Base-by-base conservation (phyloP, 495 filamentous ascomycete species). In the Penicillium arizonense region DNA sequence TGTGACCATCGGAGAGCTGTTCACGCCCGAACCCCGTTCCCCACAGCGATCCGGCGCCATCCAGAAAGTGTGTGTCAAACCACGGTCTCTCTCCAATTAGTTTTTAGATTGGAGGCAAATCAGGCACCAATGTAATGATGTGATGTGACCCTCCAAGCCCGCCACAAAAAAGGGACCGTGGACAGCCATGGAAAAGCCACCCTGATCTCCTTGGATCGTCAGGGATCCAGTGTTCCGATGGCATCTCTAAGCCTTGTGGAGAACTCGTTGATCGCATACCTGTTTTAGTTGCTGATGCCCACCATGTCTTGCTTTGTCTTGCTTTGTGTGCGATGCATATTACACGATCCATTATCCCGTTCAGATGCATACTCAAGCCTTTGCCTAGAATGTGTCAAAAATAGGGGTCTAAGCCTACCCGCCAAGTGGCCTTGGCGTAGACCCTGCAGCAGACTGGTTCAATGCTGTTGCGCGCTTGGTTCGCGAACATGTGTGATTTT, bases 171-270 rank as follows among this genome's bases (percentile, higher is more conserved):
- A 30, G 28, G 30, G 44, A 33, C 32, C 18, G 43, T 21, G 30
- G 33, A 35, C 32, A 18, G 18, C 18, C 18, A 13, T 2, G 32
- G 33, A n/a, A 30, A 30, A 2, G 6, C 6, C 28, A 8, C 28
- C 9, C 28, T 9, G 28, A 30, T 28, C 44, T 21, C 12, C 20
- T 36, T 36, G 2, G 45, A 47, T 47, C 45, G 45, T 50, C 30
- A 12, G 16, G 23, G 47, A 13, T 42, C 37, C 39, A 30, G 39
- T 50, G 33, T 26, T 9, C 28, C 24, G 11, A 43, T 44, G 42
- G 28, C 18, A 13, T 30, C 33, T 42, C 12, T 38, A 42, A 50
- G 50, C 50, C 43, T 32, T 45, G 53, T 50, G 45, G 53, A 44
- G 13, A 13, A 35, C 13, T 9, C 12, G 44, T 36, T 47, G 44